These are phyloP conservation scores for Stylonectria norvegica DNA, from an alignment of 2,329 filamentous ascomycete species.

Conservation along the genomic window DNA sequence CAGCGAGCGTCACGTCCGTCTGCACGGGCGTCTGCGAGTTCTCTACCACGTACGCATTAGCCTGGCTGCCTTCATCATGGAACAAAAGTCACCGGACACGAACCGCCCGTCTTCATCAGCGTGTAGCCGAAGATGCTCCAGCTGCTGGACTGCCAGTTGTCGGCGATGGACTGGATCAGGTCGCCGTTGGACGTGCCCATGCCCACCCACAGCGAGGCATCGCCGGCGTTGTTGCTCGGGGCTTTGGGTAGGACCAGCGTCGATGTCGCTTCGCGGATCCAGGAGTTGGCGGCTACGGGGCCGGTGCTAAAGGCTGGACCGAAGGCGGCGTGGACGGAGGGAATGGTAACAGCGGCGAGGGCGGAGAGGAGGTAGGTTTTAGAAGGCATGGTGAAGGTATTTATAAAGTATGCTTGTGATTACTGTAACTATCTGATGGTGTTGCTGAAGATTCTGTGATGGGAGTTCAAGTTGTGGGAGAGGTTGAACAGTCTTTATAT, in stretches of 20 bases:
- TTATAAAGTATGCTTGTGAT: too few relatives aligned
- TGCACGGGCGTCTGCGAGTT: slow-evolving; percentile 17
- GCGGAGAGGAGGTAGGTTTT: slow-evolving; percentile 13
- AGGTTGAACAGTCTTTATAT: slow-evolving; percentile 2
- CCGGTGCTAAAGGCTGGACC: slow-evolving; percentile 43
- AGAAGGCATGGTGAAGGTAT: slow-evolving; percentile 15
- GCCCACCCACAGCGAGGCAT: slow-evolving; percentile 44
- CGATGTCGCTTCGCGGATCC: slow-evolving; percentile 42
- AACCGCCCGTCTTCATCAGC: slow-evolving; percentile 32
- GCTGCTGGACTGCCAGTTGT: slow-evolving; percentile 27
- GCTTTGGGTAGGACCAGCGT: slow-evolving; percentile 40
- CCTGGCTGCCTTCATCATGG: background rate
- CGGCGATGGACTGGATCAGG: slow-evolving; percentile 45
- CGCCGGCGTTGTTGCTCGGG: slow-evolving; percentile 35
- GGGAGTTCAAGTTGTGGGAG: too few relatives aligned
- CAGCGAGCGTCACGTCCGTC: slow-evolving; percentile 13
- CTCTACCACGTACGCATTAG: background rate
- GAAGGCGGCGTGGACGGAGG: slow-evolving; percentile 26
- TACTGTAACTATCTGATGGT: background rate
- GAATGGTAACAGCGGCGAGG: slow-evolving; percentile 15
- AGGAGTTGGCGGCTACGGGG: slow-evolving; percentile 37
- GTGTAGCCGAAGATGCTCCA: slow-evolving; percentile 45
- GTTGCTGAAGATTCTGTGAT: too few relatives aligned
- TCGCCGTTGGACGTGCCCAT: slow-evolving; percentile 47
- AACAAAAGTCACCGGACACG: background rate